These are phyloP conservation scores for Suillus subluteus DNA, from an alignment of 768 basidiomycete genomes.

Conservation along the genomic window DNA sequence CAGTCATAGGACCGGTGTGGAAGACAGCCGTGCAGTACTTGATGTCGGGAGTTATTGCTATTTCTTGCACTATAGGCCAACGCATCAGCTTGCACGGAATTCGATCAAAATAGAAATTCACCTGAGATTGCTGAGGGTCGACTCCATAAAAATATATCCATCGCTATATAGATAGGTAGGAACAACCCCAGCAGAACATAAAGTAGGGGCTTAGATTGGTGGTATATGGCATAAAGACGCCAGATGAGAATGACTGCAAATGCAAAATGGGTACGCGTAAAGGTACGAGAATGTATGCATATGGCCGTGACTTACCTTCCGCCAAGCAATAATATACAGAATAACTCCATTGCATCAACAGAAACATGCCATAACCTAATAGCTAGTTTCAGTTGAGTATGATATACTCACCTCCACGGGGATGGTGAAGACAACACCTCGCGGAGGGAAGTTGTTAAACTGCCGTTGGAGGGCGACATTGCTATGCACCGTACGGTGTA, in stretches of 20 bases:
- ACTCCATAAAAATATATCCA: neutral
- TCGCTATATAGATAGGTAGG: neutral
- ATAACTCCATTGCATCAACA: neutral
- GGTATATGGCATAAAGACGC: conserved; percentile 2
- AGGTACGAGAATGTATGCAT: neutral
- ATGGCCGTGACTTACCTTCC: neutral
- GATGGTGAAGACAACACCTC: no score
- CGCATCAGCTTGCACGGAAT: neutral
- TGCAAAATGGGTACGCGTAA: neutral
- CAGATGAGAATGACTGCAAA: conserved; percentile 2
- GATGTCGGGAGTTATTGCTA: neutral
- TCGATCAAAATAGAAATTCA: neutral
- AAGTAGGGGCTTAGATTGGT: neutral
- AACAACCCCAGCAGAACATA: neutral
- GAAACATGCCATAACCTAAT: neutral
- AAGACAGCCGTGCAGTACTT: neutral
- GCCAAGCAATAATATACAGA: neutral
- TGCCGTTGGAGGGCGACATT: no score
- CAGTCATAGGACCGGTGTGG: neutral
- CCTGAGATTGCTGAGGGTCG: neutral
- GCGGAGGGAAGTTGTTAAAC: no score
- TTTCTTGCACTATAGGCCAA: neutral
- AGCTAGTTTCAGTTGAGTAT: no score
- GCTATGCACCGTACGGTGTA: no score
- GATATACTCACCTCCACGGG: neutral